Evolutionary conservation across 2,329 filamentous ascomycete species (phyloP), one percentile per base, ranked within the genome.

Genomic region (Colletotrichum horii): DNA sequence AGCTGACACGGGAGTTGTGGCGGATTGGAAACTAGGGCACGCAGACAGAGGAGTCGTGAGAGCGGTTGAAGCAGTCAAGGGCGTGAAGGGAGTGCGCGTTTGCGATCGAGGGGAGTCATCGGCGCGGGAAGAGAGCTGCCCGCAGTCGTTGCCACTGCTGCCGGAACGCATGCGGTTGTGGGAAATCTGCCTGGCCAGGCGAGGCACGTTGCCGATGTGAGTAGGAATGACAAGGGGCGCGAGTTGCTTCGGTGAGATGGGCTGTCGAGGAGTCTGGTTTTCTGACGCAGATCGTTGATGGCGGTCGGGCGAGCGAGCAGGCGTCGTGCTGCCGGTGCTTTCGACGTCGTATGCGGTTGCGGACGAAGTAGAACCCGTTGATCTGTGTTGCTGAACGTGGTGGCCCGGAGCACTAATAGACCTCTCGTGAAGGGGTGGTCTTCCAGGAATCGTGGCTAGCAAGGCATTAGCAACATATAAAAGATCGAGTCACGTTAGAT

Each of bases 381-480:
- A 82, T 52, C 85, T 82, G 71, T 88, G 85, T 65, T 87, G 86
- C 78, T 87, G 87, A 84, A 87, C 87, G 68, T 84, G 87, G 76
- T 87, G 84, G 11, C 88, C 88, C 3, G 92, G 91, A n/a, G 91
- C 90, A 81, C 91, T 93, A 73, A 88, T 89, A 48, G 92, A 93
- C 72, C 92, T 88, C 83, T 93, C 92, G 78, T 93, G 91, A 30
- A 93, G 83, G 38, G 92, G 87, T 71, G 91, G 92, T 8, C 91
- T 89, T 55, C 92, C 92, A 38, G 93, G 93, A 78, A 94, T 93
- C 32, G 93, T 94, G 77, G 93, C 92, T 93, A 78, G 4, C 60
- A 52, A n/a, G 19, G 5, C 32, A 34, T 76, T 66, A 81, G 36
- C 32, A 32, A 43, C 24, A n/a, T 58, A 11, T 24, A 11, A 19